Evolutionary conservation across 495 filamentous ascomycete genomes (phyloP), one percentile per base, ranked within the genome.

Genomic region (Mytilinidion resinicola): DNA sequence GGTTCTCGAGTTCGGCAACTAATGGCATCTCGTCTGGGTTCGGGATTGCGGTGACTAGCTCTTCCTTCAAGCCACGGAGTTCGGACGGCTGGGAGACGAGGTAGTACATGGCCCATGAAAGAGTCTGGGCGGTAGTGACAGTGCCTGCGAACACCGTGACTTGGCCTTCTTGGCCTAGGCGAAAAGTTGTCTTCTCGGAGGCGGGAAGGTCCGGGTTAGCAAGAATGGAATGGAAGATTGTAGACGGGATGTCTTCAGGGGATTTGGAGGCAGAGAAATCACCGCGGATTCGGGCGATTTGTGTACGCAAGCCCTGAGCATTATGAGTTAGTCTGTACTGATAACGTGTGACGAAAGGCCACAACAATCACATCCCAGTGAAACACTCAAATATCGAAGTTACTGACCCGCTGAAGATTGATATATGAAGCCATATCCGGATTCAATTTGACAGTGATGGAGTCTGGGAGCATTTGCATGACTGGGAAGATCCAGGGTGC

Each of bases 1-100:
- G 65, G 20, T 70, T 55, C 55, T 83, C 79, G 25, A 84, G 68
- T 6, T 72, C 60, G 9, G 69, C 65, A 11, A 66, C 39, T 11
- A 20, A 9, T 42, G 15, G 12, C 4, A 54, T 19, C 7, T 11
- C 11, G 9, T 19, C 5, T 8, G 21, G 21, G 21, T 20, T 12
- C 21, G 46, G 46, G 2, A 49, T 49, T 30, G 21, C 46, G 17
- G 46, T 25, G 14, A 25, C 14, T 7, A 67, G 57, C 21, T 64
- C 67, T 21, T 33, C 37, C 20, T 55, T 62, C 0, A 71, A 57
- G 7, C 53, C 41, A 4, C 7, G 11, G 15, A 62, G 58, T 17
- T 57, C 43, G 9, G 15, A 14, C 8, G 67, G 67, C 3, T 63
- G 47, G 9, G 56, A 21, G 37, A 69, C 44, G 7, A 71, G 15